Base-by-base conservation (phyloP, 1,284 basidiomycete genomes). In the Trichosporon sp. region DNA sequence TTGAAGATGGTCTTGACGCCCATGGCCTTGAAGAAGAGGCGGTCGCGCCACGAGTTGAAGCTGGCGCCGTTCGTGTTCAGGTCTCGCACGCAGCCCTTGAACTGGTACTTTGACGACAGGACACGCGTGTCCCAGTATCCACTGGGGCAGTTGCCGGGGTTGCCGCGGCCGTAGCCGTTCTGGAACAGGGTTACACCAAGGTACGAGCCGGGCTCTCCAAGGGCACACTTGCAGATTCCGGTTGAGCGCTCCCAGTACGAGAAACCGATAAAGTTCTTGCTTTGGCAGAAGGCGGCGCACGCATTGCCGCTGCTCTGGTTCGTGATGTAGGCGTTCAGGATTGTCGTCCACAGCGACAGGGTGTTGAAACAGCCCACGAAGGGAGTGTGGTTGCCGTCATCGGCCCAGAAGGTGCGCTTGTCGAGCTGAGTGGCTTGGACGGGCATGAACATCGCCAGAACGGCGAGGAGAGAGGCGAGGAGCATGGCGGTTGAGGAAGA, bases 71-170 rank as follows among this genome's bases (percentile, higher is more conserved):
- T 14, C 27, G 49, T 54, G 25, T 27, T 29, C 25, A 54, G 10
- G 49, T 54, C 49, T 6, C 49, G 49, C 49, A 27, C 31, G 49
- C 49, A 54, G 49, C 49, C 49, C 49, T 54, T 54, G 49, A 54
- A 54, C 27, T 9, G 7, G 49, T 54, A 54, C 27, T 27, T 25
- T 13, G 49, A 54, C 25, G 27, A 27, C 49, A 54, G 49, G 27
- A 54, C 49, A 27, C 49, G 49, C 13, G 49, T 54, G 49, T 54
- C 49, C 49, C 49, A 54, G 49, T 54, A 54, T 3, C 49, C 49
- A 5, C 27, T 27, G 25, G 49, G 49, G 49, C 49, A 54, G 49
- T 29, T 54, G 49, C 16, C 16, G 25, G 49, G 49, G 6, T 14
- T 16, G 49, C 49, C 49, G 14, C 5, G 19, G 13, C 8, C 49